Evolutionary conservation across 805 yeast genomes (phyloP), one percentile per base, ranked within the genome.

Genomic region (Saccharomycopsis javanensis): DNA sequence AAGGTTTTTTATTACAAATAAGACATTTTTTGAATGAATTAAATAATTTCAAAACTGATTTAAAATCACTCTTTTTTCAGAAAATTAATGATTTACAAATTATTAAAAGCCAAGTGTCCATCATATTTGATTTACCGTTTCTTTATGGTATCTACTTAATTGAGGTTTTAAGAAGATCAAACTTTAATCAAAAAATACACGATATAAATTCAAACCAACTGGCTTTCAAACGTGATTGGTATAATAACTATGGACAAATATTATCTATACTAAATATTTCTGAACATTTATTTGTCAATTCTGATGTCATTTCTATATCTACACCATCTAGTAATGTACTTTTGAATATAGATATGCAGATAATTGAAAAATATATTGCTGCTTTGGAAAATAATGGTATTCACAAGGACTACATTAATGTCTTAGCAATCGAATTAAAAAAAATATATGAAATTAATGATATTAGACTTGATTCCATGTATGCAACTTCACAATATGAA

Each of bases 91-190:
- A 55, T 1, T 58, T 74, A n/a, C 73, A 68, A 58, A 65, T 64
- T 4, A 54, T 59, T 27, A 75, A 73, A 57, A 57, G 70, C 8
- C 66, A 64, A 25, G 56, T 70, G 13, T 68, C 71, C 11, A 61
- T 66, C 34, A 80, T 85, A 0, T 42, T 80, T 13, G 94, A 87
- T 66, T 65, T 87, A 28, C 96, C 96, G 0, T 66, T 86, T 11
- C 68, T 86, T 1, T 85, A 86, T 66, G 94, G 94, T 1, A 71
- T 85, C n/a, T 77, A 81, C 67, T 60, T 85, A 2, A 75, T 86
- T 51, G 91, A 86, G 61, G 74, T 72, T 50, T 70, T 84, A 54
- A 72, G 88, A 54, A 79, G 62, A 70, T 72, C 51, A 79, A 79
- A 62, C 84, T 89, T 86, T 69, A 65, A 66, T 66, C 57, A 13